phyloP scores from a whole-genome alignment of 208 protist genomes.

The Crithidia expoeki region DNA sequence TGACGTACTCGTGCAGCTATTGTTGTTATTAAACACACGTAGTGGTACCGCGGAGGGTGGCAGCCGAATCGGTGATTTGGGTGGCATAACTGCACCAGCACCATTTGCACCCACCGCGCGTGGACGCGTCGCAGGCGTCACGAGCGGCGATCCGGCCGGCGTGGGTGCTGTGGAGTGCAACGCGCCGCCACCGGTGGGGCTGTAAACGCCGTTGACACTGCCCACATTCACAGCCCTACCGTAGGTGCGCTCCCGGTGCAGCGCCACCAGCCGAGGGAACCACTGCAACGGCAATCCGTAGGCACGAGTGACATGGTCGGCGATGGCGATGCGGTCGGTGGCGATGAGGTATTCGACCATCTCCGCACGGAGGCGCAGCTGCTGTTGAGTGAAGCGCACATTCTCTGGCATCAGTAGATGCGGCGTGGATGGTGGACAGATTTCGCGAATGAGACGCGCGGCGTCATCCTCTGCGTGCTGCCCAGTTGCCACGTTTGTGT shows the following conservation, averaged over 20 bases:
- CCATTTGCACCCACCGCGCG: too few species aligned
- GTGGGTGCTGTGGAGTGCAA: not conserved
- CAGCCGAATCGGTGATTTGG: constrained; percentile 29
- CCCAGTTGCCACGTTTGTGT: not conserved
- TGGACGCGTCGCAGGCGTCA: constrained; percentile 22
- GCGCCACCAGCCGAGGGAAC: constrained; percentile 66
- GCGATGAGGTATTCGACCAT: constrained; percentile 83
- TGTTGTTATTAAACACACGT: not conserved
- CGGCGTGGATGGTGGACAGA: constrained; percentile 63
- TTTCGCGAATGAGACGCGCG: constrained; percentile 36
- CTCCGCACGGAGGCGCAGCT: constrained; percentile 70
- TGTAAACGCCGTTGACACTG: not conserved
- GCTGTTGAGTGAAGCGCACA: constrained; percentile 43
- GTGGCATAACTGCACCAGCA: not conserved
- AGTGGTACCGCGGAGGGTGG: not conserved
- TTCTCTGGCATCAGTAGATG: constrained; percentile 58
- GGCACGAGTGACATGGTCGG: constrained; percentile 53
- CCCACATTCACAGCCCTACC: not conserved
- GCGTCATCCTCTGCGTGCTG: constrained; percentile 22
- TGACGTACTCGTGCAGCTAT: not conserved
- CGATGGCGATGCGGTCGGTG: constrained; percentile 61
- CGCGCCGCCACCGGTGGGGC: not conserved
- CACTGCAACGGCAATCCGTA: constrained; percentile 76
- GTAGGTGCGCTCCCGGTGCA: constrained; percentile 25
- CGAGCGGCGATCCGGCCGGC: constrained; percentile 21